A percentile compares a stretch with the other conserved stretches of the same genome.
These are phyloP conservation scores for Phytopythium chamaehyphon DNA, from an alignment of 352 stramenopile genomes.

Conservation along the genomic window DNA sequence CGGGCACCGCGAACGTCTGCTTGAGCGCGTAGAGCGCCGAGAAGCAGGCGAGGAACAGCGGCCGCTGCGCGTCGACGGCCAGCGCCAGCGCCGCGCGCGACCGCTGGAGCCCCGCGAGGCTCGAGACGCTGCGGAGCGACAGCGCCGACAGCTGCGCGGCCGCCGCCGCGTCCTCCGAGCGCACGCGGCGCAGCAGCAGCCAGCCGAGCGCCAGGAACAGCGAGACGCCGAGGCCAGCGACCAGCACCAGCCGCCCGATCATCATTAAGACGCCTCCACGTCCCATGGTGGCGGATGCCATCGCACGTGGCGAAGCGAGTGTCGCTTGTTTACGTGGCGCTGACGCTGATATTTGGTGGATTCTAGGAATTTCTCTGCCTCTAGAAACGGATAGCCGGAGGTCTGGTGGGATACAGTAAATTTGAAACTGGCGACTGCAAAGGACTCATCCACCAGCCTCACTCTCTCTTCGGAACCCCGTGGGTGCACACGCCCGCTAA, in stretches of 20 bases:
- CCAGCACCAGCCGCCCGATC: constrained; percentile 36
- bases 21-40: constrained; percentile 76
- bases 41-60: constrained; percentile 67
- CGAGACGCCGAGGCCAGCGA: constrained; percentile 34
- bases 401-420: no score
- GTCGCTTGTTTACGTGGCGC: no score
- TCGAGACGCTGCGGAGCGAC: constrained; percentile 55
- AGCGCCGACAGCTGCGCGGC: constrained; percentile 38
- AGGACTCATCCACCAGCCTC: no score
- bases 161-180: constrained; percentile 31
- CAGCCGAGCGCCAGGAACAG: constrained; percentile 32
- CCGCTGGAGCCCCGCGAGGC: constrained; percentile 51
- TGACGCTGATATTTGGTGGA: no score
- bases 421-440: no score
- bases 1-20: constrained; percentile 84
- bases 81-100: constrained; percentile 57
- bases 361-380: no score
- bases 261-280: no score
- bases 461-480: no score
- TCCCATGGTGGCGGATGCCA: not conserved
- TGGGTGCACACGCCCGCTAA: no score
- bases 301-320: no score
- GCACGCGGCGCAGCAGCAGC: constrained; percentile 42
- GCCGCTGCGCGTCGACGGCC: constrained; percentile 55
- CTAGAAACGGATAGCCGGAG: no score